Conservation (phyloP, 371 early-diverging fungal genomes). For the Actinomortierella ambigua region DNA sequence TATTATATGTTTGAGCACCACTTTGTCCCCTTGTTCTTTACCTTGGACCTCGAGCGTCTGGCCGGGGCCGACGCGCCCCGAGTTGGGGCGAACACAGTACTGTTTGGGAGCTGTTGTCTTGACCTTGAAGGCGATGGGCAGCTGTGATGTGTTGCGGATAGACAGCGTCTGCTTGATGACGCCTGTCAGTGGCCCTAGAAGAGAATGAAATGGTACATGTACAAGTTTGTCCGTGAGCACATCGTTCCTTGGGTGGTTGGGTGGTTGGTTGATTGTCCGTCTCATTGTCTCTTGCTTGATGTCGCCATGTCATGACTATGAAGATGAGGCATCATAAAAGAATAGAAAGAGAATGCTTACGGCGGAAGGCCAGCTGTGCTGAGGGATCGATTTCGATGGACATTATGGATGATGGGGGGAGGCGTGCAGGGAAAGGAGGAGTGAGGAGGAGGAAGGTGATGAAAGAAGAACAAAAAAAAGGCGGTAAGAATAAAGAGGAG, state of each 20-base stretch:
- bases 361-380: constrained; percentile 58
- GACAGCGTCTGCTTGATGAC: constrained; percentile 65
- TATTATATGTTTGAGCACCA: background rate
- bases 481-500: constrained; percentile 2
- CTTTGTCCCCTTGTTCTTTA: constrained; percentile 33
- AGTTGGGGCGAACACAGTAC: constrained; percentile 96
- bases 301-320: background rate
- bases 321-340: background rate
- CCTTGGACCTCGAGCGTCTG: constrained; percentile 78
- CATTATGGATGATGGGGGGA: constrained; percentile 43
- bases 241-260: too few species aligned
- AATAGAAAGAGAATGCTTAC: constrained; percentile 46
- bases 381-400: constrained; percentile 61
- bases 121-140: constrained; percentile 90
- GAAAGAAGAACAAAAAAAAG: background rate
- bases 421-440: background rate
- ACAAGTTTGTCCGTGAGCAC: background rate
- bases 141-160: constrained; percentile 72
- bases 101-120: constrained; percentile 98
- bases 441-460: constrained; percentile 3
- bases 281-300: background rate
- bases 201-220: background rate
- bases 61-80: constrained; percentile 83
- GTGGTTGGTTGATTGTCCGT: background rate
- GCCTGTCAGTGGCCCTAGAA: constrained; percentile 78